Percentiles rank a stretch among this genome's conserved stretches.
Evolutionary conservation across 2,329 filamentous ascomycete genomes (phyloP).

Genomic region (Colletotrichum sp.): DNA sequence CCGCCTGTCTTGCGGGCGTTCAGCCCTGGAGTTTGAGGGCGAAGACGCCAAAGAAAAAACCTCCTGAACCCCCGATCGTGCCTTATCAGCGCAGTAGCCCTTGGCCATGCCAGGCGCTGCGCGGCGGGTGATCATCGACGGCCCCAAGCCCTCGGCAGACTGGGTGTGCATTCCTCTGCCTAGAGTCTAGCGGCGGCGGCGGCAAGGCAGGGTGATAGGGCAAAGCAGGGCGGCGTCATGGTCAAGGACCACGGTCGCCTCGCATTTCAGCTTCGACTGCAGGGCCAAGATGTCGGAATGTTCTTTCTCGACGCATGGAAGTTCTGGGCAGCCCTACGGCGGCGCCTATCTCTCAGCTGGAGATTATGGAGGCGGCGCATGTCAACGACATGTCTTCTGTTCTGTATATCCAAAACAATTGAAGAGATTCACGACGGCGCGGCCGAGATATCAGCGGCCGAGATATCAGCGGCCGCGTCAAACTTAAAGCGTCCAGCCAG

Average conservation of each 20-base stretch:
- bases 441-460: background rate
- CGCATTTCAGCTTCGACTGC: background rate
- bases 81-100: slow-evolving; percentile 8
- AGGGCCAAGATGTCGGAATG: background rate
- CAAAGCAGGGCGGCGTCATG: background rate
- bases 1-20: slow-evolving; percentile 4
- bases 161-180: slow-evolving; percentile 4
- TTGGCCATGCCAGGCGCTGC: slow-evolving; percentile 3
- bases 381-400: background rate
- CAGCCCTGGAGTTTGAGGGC: background rate
- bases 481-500: background rate
- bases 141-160: background rate
- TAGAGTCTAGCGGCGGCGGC: background rate
- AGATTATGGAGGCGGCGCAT: background rate
- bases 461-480: background rate
- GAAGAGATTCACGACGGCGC: background rate
- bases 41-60: background rate
- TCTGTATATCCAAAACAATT: background rate
- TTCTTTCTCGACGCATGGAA: background rate
- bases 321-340: background rate
- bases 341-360: background rate
- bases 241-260: slow-evolving; percentile 12
- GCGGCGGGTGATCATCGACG: slow-evolving; percentile 2
- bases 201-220: background rate
- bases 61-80: background rate